These are phyloP conservation scores for Thalassiosira exigua DNA, from an alignment of 352 stramenopile species.

Conservation along the genomic window DNA sequence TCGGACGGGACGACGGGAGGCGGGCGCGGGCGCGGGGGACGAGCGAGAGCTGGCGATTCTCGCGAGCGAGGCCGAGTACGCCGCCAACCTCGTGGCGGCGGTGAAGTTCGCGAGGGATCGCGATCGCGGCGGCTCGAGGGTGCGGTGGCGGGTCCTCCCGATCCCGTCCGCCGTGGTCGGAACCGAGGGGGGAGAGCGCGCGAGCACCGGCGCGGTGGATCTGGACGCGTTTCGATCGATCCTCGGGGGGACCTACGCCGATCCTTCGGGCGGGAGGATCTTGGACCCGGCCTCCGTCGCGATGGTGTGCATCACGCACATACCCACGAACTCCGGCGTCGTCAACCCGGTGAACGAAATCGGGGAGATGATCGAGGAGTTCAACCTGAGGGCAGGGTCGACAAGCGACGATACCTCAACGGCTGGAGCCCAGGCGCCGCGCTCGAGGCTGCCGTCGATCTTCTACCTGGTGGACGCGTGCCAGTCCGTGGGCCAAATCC, in stretches of 20 bases:
- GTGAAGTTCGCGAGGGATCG: slow-evolving; percentile 60
- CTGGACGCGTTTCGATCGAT: slow-evolving; percentile 59
- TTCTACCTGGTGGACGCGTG: slow-evolving; percentile 84
- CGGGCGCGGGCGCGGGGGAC: not conserved
- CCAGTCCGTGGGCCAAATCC: slow-evolving; percentile 81
- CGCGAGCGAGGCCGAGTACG: slow-evolving; percentile 71
- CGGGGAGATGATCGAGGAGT: slow-evolving; percentile 49
- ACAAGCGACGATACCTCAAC: not conserved
- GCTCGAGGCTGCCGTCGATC: slow-evolving; percentile 29
- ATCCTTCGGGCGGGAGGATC: slow-evolving; percentile 4
- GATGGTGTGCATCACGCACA: slow-evolving; percentile 81
- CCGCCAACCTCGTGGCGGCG: slow-evolving; percentile 69
- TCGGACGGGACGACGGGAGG: slow-evolving; percentile 1
- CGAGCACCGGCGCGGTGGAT: slow-evolving; percentile 62
- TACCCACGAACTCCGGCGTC: slow-evolving; percentile 83
- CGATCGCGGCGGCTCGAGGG: not conserved
- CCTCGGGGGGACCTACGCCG: slow-evolving; percentile 50
- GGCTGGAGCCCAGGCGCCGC: not conserved
- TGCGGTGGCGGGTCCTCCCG: slow-evolving; percentile 59
- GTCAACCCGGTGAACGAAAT: slow-evolving; percentile 79
- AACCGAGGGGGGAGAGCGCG: not conserved
- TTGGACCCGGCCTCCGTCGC: slow-evolving; percentile 61
- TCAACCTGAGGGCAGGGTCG: slow-evolving; percentile 25
- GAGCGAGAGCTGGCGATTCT: slow-evolving; percentile 54
- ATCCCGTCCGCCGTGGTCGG: slow-evolving; percentile 55